Base-by-base conservation (phyloP, 495 filamentous ascomycete genomes). In the Ramalina peruviana region DNA sequence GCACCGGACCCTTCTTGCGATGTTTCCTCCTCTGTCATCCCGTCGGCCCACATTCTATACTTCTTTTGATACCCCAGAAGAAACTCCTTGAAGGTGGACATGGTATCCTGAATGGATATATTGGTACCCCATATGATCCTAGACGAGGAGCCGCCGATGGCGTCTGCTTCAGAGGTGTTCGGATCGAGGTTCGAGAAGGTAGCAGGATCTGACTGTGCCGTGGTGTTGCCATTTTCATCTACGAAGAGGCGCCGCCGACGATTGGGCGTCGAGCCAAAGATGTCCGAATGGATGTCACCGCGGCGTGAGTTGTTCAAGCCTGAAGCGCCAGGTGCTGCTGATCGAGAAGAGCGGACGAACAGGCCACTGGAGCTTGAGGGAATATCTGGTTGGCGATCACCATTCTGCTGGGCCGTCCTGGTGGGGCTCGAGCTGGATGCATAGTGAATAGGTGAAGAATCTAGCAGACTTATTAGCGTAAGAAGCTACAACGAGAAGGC, bases 91-190 rank as follows among this genome's bases (percentile, higher is more conserved):
- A 94, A 93, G 0, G 79, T 72, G 43, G 76, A 76, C 62, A 89
- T 83, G 12, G 88, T 85, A 62, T 99, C 88, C 48, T 83, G 79
- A 39, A 97, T 81, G 1, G 90, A 93, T 50, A 99, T 84, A 43
- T 94, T 97, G 42, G 92, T 97, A 60, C 93, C 92, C 93, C 93
- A 99, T 51, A 99, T 89, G 37, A 94, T 79, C 50, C 84, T 75
- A 42, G 82, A 82, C 37, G 81, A 85, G 52, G 72, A 75, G 10
- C 88, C 88, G 40, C 85, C 87, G 46, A 95, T 80, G 2, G 77
- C 82, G 60, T 96, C 83, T 0, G 88, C 88, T 61, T 99, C 92
- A 1, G 88, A 94, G 11, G 93, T 97, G 48, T 79, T 80, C 2
- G 86, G 87, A 57, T 94, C 81, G 51, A 86, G 63, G 60, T 93